These are phyloP conservation scores for Agarophyton chilense DNA, from an alignment of 23 red algal species.

Conservation along the genomic window DNA sequence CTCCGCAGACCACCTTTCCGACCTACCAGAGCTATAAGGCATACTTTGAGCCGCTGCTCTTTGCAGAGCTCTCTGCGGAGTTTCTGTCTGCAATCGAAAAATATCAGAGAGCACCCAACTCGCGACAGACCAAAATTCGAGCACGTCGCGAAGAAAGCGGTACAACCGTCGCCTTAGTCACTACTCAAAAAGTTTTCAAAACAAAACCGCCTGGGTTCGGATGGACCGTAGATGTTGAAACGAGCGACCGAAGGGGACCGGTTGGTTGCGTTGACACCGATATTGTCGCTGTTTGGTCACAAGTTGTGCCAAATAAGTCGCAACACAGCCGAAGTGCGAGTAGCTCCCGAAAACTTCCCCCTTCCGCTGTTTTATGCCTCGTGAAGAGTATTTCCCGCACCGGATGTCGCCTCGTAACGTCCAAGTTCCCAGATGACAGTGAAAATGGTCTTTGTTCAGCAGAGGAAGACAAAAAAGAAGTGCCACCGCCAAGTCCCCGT, in stretches of 20 bases:
- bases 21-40: slow-evolving; percentile 67
- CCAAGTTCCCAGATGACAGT: slow-evolving; percentile 51
- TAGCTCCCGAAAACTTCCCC: slow-evolving; percentile 30
- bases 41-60: slow-evolving; percentile 85
- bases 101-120: slow-evolving; percentile 44
- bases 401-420: slow-evolving; percentile 47
- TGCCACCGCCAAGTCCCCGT: neutral
- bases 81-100: slow-evolving; percentile 70
- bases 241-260: slow-evolving; percentile 43
- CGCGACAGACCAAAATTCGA: slow-evolving; percentile 47
- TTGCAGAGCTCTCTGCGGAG: slow-evolving; percentile 78
- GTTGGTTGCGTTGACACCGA: slow-evolving; percentile 70
- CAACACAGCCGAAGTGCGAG: slow-evolving; percentile 6
- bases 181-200: slow-evolving; percentile 39
- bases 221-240: slow-evolving; percentile 68
- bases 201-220: slow-evolving; percentile 50
- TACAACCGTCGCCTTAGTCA: slow-evolving; percentile 41
- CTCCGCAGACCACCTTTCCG: slow-evolving; percentile 62
- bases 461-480: slow-evolving; percentile 32
- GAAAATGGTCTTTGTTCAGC: neutral
- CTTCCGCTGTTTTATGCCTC: slow-evolving; percentile 32
- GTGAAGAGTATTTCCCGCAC: slow-evolving; percentile 20
- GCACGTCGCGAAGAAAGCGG: slow-evolving; percentile 68
- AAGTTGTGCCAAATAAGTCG: neutral
- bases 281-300: slow-evolving; percentile 47